These are phyloP conservation scores for Mycocentrospora acerina DNA, from an alignment of 2,329 filamentous ascomycete species.

Conservation along the genomic window DNA sequence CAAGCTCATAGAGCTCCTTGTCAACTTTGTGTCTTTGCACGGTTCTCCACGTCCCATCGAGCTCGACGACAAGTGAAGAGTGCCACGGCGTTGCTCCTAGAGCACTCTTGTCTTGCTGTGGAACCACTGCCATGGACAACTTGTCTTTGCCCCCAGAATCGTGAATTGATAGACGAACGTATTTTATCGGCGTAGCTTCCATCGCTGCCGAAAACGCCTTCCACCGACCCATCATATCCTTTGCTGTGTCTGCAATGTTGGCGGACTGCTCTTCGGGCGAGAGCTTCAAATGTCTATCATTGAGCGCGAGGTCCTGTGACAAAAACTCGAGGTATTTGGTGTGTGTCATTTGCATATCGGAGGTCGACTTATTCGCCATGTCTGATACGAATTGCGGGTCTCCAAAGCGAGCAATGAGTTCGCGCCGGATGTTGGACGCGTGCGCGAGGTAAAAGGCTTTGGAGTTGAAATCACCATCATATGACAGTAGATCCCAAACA, in stretches of 20 bases:
- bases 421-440: slow-evolving; percentile 26
- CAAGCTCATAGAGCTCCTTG: slow-evolving; percentile 20
- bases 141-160: slow-evolving; percentile 33
- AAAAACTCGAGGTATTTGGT: slow-evolving; percentile 31
- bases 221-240: slow-evolving; percentile 35
- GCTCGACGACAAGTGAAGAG: slow-evolving; percentile 18
- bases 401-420: slow-evolving; percentile 23
- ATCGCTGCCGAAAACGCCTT: slow-evolving; percentile 29
- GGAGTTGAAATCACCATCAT: slow-evolving; percentile 16
- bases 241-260: slow-evolving; percentile 27
- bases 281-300: slow-evolving; percentile 16
- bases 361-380: slow-evolving; percentile 29
- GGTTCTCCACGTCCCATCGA: slow-evolving; percentile 22
- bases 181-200: slow-evolving; percentile 18
- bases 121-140: slow-evolving; percentile 31
- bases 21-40: slow-evolving; percentile 20
- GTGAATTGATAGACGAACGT: slow-evolving; percentile 36
- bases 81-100: slow-evolving; percentile 32
- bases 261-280: slow-evolving; percentile 17
- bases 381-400: slow-evolving; percentile 30
- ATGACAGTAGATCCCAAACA: slow-evolving; percentile 20
- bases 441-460: slow-evolving; percentile 25
- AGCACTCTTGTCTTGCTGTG: slow-evolving; percentile 19
- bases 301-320: slow-evolving; percentile 22
- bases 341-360: slow-evolving; percentile 31